Percentiles rank a stretch among this genome's conserved stretches.
These are phyloP conservation scores for Colletotrichum navitas DNA, from an alignment of 2,329 filamentous ascomycete species.

Conservation along the genomic window DNA sequence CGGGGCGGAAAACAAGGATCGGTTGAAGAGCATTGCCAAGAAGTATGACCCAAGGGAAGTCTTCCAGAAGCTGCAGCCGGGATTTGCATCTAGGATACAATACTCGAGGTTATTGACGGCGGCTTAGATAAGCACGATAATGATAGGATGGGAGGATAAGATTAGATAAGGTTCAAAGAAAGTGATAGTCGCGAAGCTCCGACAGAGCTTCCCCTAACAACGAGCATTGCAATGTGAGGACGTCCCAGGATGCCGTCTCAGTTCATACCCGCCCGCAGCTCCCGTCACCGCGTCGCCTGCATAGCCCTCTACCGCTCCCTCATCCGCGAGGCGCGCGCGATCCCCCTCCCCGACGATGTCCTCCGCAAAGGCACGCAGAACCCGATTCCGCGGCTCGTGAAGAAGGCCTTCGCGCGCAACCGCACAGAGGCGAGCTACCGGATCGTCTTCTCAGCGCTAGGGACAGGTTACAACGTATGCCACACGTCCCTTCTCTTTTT, in stretches of 20 bases:
- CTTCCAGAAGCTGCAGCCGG: conserved; percentile 51
- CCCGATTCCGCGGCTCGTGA: conserved; percentile 69
- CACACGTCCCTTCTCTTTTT: background rate
- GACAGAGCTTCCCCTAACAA: background rate
- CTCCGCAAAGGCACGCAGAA: conserved; percentile 51
- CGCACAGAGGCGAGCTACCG: conserved; percentile 68
- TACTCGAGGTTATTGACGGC: background rate
- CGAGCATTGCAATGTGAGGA: conserved; percentile 20
- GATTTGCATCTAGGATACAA: conserved; percentile 1
- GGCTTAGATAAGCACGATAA: background rate
- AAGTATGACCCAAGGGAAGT: conserved; percentile 52
- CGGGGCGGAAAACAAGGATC: conserved; percentile 52
- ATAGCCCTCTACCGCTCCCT: conserved; percentile 81
- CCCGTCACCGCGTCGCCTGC: conserved; percentile 68
- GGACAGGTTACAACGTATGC: conserved; percentile 75
- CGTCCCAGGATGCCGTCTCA: conserved; percentile 25
- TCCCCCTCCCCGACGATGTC: conserved; percentile 64
- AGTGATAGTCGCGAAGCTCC: conserved; percentile 11
- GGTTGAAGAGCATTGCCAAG: conserved; percentile 47
- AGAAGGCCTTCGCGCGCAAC: conserved; percentile 73
- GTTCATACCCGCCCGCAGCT: conserved; percentile 63
- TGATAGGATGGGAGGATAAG: background rate
- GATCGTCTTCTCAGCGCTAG: conserved; percentile 72
- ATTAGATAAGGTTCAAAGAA: background rate
- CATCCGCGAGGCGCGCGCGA: conserved; percentile 66